A percentile compares a stretch with the other conserved stretches of the same genome.
These are phyloP conservation scores for Nakazawaea populi DNA, from an alignment of 805 yeast species.

Conservation along the genomic window DNA sequence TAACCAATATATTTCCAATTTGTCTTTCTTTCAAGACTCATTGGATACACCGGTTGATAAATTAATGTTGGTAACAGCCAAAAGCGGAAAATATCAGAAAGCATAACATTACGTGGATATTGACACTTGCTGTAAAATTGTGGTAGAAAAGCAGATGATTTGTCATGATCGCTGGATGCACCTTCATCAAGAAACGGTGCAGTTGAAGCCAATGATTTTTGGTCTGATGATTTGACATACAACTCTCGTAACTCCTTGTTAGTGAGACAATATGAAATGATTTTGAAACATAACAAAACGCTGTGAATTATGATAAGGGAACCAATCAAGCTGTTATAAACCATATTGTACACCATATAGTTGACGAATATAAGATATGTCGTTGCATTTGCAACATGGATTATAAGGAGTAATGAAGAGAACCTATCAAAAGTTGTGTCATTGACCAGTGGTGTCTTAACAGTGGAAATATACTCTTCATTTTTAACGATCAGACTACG, in stretches of 20 bases:
- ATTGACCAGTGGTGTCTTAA: not conserved
- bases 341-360: constrained; percentile 24
- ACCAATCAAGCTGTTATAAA: constrained; percentile 37
- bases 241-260: constrained; percentile 37
- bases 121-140: constrained; percentile 22
- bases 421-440: not conserved
- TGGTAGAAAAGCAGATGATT: constrained; percentile 19
- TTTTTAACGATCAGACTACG: no score
- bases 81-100: constrained; percentile 28
- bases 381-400: constrained; percentile 26
- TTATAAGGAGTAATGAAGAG: constrained; percentile 10
- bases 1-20: constrained; percentile 25
- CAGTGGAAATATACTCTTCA: no score
- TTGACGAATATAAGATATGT: constrained; percentile 23
- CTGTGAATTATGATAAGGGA: constrained; percentile 34
- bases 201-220: not conserved
- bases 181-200: not conserved
- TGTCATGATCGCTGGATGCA: not conserved
- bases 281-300: constrained; percentile 32
- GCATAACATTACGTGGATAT: constrained; percentile 34
- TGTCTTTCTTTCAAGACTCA: constrained; percentile 21
- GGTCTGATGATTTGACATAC: constrained; percentile 13
- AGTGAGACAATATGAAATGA: constrained; percentile 35
- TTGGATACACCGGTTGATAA: constrained; percentile 43
- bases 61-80: constrained; percentile 42